A percentile compares a stretch with the other conserved stretches of the same genome.
These are phyloP conservation scores for Penicillium nordicum DNA, from an alignment of 2,329 filamentous ascomycete species.

Conservation along the genomic window DNA sequence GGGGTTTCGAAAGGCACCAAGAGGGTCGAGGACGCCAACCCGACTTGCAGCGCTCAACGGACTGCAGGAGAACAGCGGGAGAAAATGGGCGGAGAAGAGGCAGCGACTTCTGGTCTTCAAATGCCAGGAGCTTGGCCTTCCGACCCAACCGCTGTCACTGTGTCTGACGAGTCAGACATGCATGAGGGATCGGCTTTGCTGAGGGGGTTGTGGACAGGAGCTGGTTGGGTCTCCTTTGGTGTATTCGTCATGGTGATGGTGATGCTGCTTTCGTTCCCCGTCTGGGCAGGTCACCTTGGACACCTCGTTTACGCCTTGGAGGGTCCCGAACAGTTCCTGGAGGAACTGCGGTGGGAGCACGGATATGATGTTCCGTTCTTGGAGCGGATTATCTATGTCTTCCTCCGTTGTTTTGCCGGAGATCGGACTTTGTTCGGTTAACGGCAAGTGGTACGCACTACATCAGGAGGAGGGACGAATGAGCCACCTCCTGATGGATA, in stretches of 20 bases:
- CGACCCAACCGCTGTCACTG: background rate
- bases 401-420: constrained; percentile 1
- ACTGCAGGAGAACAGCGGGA: background rate
- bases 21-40: background rate
- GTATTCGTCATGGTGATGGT: background rate
- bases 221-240: background rate
- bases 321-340: background rate
- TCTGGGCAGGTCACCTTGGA: background rate
- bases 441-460: background rate
- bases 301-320: background rate
- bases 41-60: background rate
- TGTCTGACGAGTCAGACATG: background rate
- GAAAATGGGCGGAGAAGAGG: background rate
- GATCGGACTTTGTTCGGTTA: constrained; percentile 3
- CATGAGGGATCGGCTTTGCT: background rate
- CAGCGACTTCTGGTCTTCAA: background rate
- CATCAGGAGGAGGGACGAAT: constrained; percentile 5
- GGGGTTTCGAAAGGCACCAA: constrained; percentile 3
- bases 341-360: constrained; percentile 2
- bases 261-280: background rate
- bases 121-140: constrained; percentile 1
- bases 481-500: background rate
- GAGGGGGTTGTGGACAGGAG: background rate
- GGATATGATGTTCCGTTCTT: background rate
- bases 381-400: background rate